Base-by-base conservation (phyloP, 164 flowering plant species). In the Buxus sempervirens region DNA sequence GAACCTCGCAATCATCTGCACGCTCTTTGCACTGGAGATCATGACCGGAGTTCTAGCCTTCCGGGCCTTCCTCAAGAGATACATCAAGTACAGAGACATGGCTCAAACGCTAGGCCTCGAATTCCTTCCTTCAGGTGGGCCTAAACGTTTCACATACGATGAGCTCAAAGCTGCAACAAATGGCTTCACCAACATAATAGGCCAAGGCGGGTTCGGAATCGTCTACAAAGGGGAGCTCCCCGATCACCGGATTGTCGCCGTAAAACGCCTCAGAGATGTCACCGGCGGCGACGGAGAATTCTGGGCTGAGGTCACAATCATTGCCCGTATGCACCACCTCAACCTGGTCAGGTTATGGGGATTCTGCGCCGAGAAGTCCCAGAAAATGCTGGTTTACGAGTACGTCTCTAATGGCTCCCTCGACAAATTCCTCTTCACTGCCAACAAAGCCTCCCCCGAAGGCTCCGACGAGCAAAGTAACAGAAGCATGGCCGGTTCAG, bases 291-390 rank as follows among this genome's bases (percentile, higher is more conserved):
- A 87, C 14, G 65, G 84, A 0, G 93, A 91, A 66, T 91, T 91
- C 54, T 89, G 96, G 93, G 91, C 95, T 0, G 96, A 91, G 82
- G 91, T 89, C 51, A 88, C 91, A 0, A 88, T 86, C 23, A 89
- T 91, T 32, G 90, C 93, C 0, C 75, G 97, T 20, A 86, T 91
- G 97, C 93, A 91, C 77, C 97, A 91, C 66, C 85, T 89, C 60
- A 88, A 91, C 62, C 68, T 91, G 77, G 90, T 89, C 19, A 59
- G 91, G 6, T 60, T 91, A 20, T 91, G 95, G 95, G 97, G 95
- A 1, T 91, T 83, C 61, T 89, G 96, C 58, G 88, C 89, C 0
- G 95, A 91, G 70, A 86, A 85, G 63, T 86, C 85, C 4, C 75
- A 79, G 38, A 73, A 88, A n/a, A 82, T 89, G n/a, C 69, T 87